Evolutionary conservation across 2,329 filamentous ascomycete genomes (phyloP).

Genomic region (Aspergillus felis): DNA sequence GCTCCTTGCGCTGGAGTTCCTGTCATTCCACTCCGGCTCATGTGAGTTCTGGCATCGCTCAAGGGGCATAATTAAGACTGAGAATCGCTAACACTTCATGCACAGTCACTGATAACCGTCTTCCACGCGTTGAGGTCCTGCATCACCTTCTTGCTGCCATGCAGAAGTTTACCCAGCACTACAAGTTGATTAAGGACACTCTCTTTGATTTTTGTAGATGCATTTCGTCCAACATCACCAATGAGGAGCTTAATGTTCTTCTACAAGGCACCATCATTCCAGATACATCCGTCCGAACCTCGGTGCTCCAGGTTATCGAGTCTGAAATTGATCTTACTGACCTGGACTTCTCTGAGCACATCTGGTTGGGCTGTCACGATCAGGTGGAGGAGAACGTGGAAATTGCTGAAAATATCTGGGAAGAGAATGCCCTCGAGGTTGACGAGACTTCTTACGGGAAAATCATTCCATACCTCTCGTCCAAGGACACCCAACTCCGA

Average conservation of each 20-base stretch:
- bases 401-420: constrained; percentile 85
- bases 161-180: constrained; percentile 87
- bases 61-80: background rate
- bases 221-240: constrained; percentile 73
- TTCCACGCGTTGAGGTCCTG: constrained; percentile 74
- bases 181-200: constrained; percentile 91
- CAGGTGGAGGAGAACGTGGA: constrained; percentile 83
- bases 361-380: constrained; percentile 92
- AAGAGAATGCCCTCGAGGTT: constrained; percentile 78
- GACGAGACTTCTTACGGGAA: constrained; percentile 60
- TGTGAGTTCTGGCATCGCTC: constrained; percentile 44
- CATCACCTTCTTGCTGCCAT: constrained; percentile 72
- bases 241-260: constrained; percentile 70
- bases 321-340: constrained; percentile 90
- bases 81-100: background rate
- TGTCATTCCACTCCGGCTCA: constrained; percentile 81
- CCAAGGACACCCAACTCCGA: constrained; percentile 74
- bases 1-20: constrained; percentile 79
- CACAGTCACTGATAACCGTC: constrained; percentile 60
- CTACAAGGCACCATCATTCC: constrained; percentile 74
- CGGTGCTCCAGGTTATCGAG: constrained; percentile 84
- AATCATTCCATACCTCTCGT: constrained; percentile 75
- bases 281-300: constrained; percentile 73
- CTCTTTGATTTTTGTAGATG: constrained; percentile 81
- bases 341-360: constrained; percentile 77